Conservation (phyloP, 495 filamentous ascomycete genomes). For the Xylaria castorea region DNA sequence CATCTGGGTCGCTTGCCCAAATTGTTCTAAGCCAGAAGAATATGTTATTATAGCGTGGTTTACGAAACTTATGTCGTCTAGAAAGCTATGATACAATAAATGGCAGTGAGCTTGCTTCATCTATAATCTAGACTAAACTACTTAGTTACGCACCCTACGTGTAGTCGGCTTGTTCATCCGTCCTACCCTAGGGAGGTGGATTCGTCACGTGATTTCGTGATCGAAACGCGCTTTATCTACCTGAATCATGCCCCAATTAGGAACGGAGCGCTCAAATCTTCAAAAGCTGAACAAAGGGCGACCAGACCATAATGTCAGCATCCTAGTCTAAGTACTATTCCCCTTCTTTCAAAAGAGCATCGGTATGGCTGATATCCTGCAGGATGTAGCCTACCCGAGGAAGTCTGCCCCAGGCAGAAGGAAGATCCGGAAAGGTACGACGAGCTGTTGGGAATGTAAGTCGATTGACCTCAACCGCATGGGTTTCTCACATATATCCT, state of each 20-base stretch:
- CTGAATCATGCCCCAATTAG: no score
- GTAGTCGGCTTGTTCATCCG: neutral
- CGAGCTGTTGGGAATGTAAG: constrained; percentile 21
- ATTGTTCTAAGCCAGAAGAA: neutral
- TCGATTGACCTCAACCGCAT: neutral
- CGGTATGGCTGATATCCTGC: neutral
- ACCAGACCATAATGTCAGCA: neutral
- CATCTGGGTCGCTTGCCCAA: no score
- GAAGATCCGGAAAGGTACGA: constrained; percentile 21
- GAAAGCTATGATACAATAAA: neutral
- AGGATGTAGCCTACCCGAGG: neutral
- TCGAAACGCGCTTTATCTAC: neutral
- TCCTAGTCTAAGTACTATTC: neutral
- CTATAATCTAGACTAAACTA: no score
- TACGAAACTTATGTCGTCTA: neutral
- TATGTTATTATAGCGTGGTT: neutral
- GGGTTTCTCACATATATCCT: neutral
- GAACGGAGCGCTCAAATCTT: neutral
- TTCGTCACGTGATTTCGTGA: neutral
- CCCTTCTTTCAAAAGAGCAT: neutral
- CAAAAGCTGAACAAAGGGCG: neutral
- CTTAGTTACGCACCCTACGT: no score
- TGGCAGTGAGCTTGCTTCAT: neutral
- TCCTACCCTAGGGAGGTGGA: neutral
- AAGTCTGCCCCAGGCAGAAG: neutral